These are phyloP conservation scores for Penicillium cinerascens DNA, from an alignment of 495 filamentous ascomycete species.

Conservation along the genomic window DNA sequence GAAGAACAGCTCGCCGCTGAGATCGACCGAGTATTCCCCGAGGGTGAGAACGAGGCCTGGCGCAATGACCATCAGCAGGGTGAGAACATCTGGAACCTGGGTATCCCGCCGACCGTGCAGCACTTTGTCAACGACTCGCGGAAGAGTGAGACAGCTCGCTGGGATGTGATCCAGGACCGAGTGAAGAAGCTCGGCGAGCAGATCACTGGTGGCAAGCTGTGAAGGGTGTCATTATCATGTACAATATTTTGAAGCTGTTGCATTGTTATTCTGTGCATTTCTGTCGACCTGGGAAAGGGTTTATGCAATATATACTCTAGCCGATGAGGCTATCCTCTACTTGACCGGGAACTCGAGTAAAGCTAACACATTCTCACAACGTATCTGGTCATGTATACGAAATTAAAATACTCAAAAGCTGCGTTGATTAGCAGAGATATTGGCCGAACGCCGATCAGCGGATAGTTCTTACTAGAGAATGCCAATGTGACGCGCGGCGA, in stretches of 20 bases:
- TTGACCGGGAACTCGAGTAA: neutral
- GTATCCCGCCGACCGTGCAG: conserved; percentile 49
- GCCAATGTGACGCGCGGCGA: too few species aligned
- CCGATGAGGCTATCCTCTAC: neutral
- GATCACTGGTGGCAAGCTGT: conserved; percentile 67
- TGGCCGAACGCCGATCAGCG: too few species aligned
- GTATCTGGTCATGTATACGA: neutral
- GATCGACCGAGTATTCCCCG: conserved; percentile 58
- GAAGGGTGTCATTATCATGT: conserved; percentile 23
- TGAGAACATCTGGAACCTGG: conserved; percentile 58
- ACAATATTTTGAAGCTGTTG: conserved; percentile 27
- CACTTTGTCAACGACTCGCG: conserved; percentile 30
- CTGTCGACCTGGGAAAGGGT: neutral
- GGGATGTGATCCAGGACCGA: conserved; percentile 51
- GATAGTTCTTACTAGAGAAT: too few species aligned
- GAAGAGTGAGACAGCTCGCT: conserved; percentile 34
- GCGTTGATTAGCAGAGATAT: too few species aligned
- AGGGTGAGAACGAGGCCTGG: conserved; percentile 48
- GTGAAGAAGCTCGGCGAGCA: conserved; percentile 63
- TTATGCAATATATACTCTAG: conserved; percentile 2
- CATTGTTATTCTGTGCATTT: conserved; percentile 15
- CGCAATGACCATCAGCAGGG: conserved; percentile 40
- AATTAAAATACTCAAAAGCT: too few species aligned
- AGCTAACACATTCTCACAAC: neutral
- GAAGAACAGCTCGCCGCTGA: conserved; percentile 58